Evolutionary conservation across 2,329 filamentous ascomycete species (phyloP).

Genomic region (Emmonsia crescens): DNA sequence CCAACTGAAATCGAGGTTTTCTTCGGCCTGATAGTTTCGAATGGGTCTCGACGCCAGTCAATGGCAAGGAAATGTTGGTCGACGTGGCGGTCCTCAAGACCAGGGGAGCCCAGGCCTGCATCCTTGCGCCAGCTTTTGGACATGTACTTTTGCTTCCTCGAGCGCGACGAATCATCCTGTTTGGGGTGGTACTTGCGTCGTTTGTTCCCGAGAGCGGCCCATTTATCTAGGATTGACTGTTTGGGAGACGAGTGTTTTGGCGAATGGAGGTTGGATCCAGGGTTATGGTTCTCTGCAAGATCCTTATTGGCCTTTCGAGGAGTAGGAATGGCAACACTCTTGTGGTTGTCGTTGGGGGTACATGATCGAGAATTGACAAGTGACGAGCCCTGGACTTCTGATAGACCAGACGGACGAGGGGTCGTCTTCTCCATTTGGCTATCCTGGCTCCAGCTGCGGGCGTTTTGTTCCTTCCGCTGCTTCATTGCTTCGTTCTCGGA

Average conservation of each 20-base stretch:
- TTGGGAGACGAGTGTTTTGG: conserved; percentile 52
- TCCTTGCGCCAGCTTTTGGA: conserved; percentile 34
- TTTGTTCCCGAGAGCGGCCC: conserved; percentile 76
- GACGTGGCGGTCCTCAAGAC: conserved; percentile 16
- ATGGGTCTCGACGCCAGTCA: conserved; percentile 37
- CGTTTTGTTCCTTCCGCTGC: conserved; percentile 52
- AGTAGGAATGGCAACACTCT: conserved; percentile 43
- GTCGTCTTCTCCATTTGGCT: conserved; percentile 45
- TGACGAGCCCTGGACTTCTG: conserved; percentile 42
- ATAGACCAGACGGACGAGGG: conserved; percentile 41
- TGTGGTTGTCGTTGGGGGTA: conserved; percentile 29
- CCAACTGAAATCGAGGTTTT: conserved; percentile 20
- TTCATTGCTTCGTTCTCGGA: conserved; percentile 53
- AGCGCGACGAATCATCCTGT: conserved; percentile 42
- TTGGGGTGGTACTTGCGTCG: conserved; percentile 55
- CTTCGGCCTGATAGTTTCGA: conserved; percentile 22
- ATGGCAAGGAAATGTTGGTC: conserved; percentile 32
- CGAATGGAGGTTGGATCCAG: conserved; percentile 26
- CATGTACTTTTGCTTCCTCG: conserved; percentile 34
- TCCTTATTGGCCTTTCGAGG: conserved; percentile 59
- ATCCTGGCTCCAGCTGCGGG: conserved; percentile 69
- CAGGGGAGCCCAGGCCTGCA: conserved; percentile 25
- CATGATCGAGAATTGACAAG: conserved; percentile 38
- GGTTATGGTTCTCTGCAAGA: conserved; percentile 58
- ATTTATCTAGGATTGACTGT: conserved; percentile 58